Evolutionary conservation across 768 basidiomycete species (phyloP).

Genomic region (Lactarius vividus): DNA sequence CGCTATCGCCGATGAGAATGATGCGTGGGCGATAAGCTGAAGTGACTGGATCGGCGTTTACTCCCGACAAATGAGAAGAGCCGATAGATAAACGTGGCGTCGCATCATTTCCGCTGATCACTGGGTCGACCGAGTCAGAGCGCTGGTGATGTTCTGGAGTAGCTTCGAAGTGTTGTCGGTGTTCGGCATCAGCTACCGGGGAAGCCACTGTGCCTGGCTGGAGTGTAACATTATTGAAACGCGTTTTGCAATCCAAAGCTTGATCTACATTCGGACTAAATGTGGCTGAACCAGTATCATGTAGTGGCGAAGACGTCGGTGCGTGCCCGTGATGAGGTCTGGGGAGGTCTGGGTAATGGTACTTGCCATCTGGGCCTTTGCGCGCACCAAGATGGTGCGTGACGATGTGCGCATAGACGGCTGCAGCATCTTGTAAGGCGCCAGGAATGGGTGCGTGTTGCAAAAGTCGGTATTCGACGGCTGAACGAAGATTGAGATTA

Average conservation of each 20-base stretch:
- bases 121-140: constrained; percentile 10
- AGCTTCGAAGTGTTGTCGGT: neutral
- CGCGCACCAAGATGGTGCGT: constrained; percentile 29
- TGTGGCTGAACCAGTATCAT: neutral
- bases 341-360: constrained; percentile 28
- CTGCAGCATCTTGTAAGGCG: constrained; percentile 50
- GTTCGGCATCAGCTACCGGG: neutral
- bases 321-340: constrained; percentile 21
- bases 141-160: neutral
- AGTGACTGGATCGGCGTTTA: constrained; percentile 21
- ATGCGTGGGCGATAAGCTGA: constrained; percentile 33
- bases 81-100: neutral
- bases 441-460: constrained; percentile 55
- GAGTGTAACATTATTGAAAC: neutral
- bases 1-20: constrained; percentile 53
- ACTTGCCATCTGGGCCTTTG: constrained; percentile 30
- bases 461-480: constrained; percentile 52
- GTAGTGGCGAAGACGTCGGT: neutral
- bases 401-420: constrained; percentile 49
- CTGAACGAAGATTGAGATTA: constrained; percentile 15
- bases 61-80: neutral
- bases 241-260: neutral
- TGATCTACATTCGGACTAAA: neutral
- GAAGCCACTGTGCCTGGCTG: neutral
- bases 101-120: constrained; percentile 24